These are phyloP conservation scores for Xylaria castorea DNA, from an alignment of 495 filamentous ascomycete species.

Conservation along the genomic window DNA sequence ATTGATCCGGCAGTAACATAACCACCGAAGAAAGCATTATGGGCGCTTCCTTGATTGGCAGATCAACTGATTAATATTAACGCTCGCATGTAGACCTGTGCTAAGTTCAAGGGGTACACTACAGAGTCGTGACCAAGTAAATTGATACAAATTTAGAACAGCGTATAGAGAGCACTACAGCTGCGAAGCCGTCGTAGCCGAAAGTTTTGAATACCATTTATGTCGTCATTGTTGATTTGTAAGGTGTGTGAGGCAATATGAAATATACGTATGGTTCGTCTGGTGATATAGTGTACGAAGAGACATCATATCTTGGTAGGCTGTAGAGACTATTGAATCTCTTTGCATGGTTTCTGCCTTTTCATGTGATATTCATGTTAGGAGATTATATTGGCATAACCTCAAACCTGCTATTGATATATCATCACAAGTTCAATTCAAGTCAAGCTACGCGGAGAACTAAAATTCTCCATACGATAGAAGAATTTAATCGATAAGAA, in stretches of 20 bases:
- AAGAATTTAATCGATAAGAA: not conserved
- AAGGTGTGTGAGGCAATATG: not conserved
- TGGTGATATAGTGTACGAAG: not conserved
- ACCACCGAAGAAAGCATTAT: not conserved
- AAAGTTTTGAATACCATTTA: not conserved
- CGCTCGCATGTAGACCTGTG: not conserved
- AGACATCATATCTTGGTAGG: not conserved
- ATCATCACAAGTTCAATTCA: not conserved
- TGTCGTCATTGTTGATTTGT: not conserved
- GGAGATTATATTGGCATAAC: not conserved
- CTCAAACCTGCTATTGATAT: not conserved
- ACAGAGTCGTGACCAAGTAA: not conserved
- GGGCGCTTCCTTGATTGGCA: slow-evolving; percentile 9
- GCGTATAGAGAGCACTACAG: not conserved
- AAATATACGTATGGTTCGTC: not conserved
- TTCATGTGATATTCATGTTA: not conserved
- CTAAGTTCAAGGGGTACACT: not conserved
- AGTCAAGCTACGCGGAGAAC: not conserved
- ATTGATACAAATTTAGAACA: slow-evolving; percentile 2
- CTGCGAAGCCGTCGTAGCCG: slow-evolving; percentile 13
- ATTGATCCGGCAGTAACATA: slow-evolving; percentile 22
- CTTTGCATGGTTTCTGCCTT: not conserved
- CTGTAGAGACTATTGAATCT: not conserved
- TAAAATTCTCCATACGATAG: too few species aligned
- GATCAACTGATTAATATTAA: not conserved